These are phyloP conservation scores for Phialocephala subalpina DNA, from an alignment of 2,329 filamentous ascomycete genomes.

Conservation along the genomic window DNA sequence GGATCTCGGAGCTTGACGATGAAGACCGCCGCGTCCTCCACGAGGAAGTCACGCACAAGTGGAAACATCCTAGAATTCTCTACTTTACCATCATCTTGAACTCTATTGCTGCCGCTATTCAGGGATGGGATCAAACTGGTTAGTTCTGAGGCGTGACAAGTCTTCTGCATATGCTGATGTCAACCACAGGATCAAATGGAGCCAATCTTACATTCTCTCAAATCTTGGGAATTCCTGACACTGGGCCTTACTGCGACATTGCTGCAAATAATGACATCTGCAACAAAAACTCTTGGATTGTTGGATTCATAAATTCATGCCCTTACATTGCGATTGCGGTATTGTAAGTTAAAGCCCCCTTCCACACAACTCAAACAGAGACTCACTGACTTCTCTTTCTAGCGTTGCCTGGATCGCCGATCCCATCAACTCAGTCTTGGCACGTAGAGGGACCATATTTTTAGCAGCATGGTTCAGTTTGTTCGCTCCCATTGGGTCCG, in stretches of 20 bases:
- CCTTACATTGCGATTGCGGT: slow-evolving; percentile 59
- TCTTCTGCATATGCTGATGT: too few relatives aligned
- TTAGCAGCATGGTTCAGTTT: slow-evolving; percentile 69
- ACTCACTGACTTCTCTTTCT: too few relatives aligned
- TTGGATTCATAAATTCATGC: slow-evolving; percentile 67
- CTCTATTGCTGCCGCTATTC: slow-evolving; percentile 72
- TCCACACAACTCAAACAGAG: background rate
- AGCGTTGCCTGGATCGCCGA: slow-evolving; percentile 73
- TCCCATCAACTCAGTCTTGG: slow-evolving; percentile 68
- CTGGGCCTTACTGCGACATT: slow-evolving; percentile 18
- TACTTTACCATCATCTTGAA: slow-evolving; percentile 73
- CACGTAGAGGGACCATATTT: slow-evolving; percentile 76
- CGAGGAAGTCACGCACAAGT: slow-evolving; percentile 70
- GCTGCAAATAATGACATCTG: slow-evolving; percentile 18
- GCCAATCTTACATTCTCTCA: slow-evolving; percentile 49
- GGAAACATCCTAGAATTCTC: slow-evolving; percentile 67
- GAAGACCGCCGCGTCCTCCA: slow-evolving; percentile 46
- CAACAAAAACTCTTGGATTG: slow-evolving; percentile 52
- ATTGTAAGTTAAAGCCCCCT: slow-evolving; percentile 26
- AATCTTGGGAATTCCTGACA: slow-evolving; percentile 47
- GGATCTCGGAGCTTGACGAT: slow-evolving; percentile 39
- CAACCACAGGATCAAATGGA: slow-evolving; percentile 49
- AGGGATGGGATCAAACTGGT: slow-evolving; percentile 64
- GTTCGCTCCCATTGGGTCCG: slow-evolving; percentile 64
- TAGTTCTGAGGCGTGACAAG: slow-evolving; percentile 33